phyloP scores from a whole-genome alignment of 495 filamentous ascomycete genomes.

The Bathelium albidoporum region DNA sequence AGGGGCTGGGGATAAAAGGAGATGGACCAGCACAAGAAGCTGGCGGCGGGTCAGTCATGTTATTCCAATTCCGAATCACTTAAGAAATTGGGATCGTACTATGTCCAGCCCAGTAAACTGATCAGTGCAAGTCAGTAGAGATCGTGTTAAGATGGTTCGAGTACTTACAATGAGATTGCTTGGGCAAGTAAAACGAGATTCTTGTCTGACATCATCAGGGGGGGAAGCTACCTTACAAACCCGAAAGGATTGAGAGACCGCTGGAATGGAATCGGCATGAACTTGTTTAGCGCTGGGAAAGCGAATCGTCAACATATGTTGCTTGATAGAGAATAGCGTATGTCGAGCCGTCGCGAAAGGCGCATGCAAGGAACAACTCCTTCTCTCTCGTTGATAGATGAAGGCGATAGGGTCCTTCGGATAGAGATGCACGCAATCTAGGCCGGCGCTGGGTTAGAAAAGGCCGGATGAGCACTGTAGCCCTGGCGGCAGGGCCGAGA shows the following conservation, averaged over 20 bases:
- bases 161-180: not conserved
- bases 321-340: too few species aligned
- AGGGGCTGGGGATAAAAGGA: constrained; percentile 90
- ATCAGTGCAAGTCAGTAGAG: not conserved
- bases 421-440: not conserved
- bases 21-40: constrained; percentile 36
- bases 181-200: not conserved
- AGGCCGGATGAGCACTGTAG: not conserved
- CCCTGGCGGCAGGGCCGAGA: not conserved
- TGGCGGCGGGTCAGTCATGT: not conserved
- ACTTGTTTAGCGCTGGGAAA: too few species aligned
- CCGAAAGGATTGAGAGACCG: not conserved
- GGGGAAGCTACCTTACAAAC: not conserved
- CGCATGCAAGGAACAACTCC: too few species aligned
- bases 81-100: not conserved
- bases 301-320: too few species aligned
- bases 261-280: too few species aligned
- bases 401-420: too few species aligned
- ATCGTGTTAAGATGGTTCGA: not conserved
- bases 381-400: too few species aligned
- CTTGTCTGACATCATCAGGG: not conserved
- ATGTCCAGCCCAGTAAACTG: constrained; percentile 10
- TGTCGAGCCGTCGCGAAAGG: not conserved
- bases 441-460: not conserved
- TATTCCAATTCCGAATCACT: not conserved